These are phyloP conservation scores for Amaranthus palmeri DNA, from an alignment of 148 eudicot species.

Conservation along the genomic window DNA sequence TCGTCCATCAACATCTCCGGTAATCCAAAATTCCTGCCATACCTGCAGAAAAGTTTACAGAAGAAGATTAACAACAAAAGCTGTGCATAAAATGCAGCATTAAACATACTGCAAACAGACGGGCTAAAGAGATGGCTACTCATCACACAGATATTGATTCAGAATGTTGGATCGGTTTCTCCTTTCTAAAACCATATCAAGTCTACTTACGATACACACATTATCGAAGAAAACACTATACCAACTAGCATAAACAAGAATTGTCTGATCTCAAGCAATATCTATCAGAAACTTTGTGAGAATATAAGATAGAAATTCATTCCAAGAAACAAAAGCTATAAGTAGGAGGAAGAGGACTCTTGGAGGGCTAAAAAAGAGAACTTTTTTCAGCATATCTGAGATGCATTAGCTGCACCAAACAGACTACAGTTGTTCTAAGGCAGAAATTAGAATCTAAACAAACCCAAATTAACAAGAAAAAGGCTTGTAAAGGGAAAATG, in stretches of 20 bases:
- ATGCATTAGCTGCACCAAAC: too few species aligned
- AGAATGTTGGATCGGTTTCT: neutral
- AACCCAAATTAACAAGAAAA: too few species aligned
- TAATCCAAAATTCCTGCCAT: conserved; percentile 99
- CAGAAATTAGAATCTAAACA: too few species aligned
- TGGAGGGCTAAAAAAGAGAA: too few species aligned
- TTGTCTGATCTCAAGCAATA: too few species aligned
- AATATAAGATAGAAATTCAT: too few species aligned
- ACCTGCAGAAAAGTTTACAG: conserved; percentile 43
- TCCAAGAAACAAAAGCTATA: too few species aligned
- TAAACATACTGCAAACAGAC: neutral
- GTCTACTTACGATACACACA: neutral
- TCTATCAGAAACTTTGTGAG: too few species aligned
- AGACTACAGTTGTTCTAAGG: too few species aligned
- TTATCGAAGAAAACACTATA: neutral
- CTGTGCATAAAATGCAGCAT: neutral
- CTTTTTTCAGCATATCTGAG: too few species aligned
- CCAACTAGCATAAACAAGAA: neutral
- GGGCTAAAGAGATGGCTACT: neutral
- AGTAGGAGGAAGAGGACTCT: too few species aligned
- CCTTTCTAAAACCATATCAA: neutral
- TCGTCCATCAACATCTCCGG: conserved; percentile 94
- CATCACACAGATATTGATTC: neutral
- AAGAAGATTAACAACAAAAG: neutral
- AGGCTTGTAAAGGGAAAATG: too few species aligned